Evolutionary conservation across 1,284 basidiomycete species (phyloP).

Genomic region (Fomes fomentarius): DNA sequence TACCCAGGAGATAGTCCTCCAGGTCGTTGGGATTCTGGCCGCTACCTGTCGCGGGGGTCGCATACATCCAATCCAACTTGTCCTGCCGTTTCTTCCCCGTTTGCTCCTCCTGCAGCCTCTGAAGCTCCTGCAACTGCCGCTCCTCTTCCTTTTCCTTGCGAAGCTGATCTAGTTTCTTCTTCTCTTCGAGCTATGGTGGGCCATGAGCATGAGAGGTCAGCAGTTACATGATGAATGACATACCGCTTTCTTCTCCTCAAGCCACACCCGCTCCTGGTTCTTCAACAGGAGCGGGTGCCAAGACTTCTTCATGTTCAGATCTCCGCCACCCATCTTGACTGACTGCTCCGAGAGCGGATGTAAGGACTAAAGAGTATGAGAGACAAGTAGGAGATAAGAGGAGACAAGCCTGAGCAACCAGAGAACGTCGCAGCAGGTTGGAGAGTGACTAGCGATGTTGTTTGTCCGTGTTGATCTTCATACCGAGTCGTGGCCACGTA

Average conservation of each 20-base stretch:
- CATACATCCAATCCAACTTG: slow-evolving; percentile 99
- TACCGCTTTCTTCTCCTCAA: slow-evolving; percentile 95
- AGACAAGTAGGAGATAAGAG: slow-evolving; percentile 6
- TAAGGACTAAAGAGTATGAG: not conserved
- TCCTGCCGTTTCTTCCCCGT: slow-evolving; percentile 95
- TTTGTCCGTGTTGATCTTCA: slow-evolving; percentile 23
- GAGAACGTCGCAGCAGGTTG: slow-evolving; percentile 6
- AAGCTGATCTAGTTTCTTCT: slow-evolving; percentile 96
- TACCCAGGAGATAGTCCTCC: slow-evolving; percentile 97
- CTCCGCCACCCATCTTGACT: slow-evolving; percentile 92
- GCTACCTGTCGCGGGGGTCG: slow-evolving; percentile 87
- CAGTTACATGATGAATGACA: slow-evolving; percentile 34
- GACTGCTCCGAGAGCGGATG: slow-evolving; percentile 25
- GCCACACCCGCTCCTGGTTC: slow-evolving; percentile 99
- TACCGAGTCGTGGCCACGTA: not conserved
- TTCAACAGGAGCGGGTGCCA: slow-evolving; percentile 98
- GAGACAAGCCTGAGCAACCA: not conserved
- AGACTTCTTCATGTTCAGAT: slow-evolving; percentile 97
- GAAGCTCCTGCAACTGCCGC: slow-evolving; percentile 93
- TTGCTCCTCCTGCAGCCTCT: slow-evolving; percentile 90
- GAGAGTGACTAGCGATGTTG: slow-evolving; percentile 15
- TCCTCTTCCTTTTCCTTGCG: slow-evolving; percentile 98
- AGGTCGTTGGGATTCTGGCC: slow-evolving; percentile 88
- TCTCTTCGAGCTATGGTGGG: slow-evolving; percentile 84
- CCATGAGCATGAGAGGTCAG: not conserved